These are phyloP conservation scores for Thuidium tamariscinum DNA, from an alignment of 225 moss, liverwort and hornwort species.

Conservation along the genomic window DNA sequence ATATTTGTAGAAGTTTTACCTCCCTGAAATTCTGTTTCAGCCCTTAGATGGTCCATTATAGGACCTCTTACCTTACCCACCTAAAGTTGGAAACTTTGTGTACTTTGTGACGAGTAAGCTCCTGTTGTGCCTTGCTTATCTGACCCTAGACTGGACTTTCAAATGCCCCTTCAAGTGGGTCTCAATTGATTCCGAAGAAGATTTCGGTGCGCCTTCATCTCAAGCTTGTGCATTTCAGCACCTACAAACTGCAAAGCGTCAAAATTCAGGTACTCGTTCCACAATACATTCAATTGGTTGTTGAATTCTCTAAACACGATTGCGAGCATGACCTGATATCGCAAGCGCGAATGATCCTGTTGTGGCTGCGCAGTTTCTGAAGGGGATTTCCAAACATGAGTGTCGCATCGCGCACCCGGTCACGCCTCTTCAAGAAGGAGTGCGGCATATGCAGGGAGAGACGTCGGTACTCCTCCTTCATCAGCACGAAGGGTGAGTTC, in stretches of 20 bases:
- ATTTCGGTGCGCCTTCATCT: neutral
- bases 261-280: neutral
- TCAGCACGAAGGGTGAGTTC: neutral
- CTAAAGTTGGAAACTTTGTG: neutral
- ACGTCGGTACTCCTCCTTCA: neutral
- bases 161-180: neutral
- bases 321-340: neutral
- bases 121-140: neutral
- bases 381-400: neutral
- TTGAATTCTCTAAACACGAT: too few relatives aligned
- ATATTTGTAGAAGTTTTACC: too few relatives aligned
- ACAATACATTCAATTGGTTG: neutral
- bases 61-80: too few relatives aligned
- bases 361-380: neutral
- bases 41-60: too few relatives aligned
- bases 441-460: conserved; percentile 2
- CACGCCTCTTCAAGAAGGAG: neutral
- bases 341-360: neutral
- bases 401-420: neutral
- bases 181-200: neutral
- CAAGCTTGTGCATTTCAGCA: neutral
- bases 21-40: too few relatives aligned
- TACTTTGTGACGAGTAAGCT: neutral
- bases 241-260: neutral
- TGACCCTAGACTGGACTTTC: neutral